Conservation (phyloP, 768 basidiomycete species). For the Tubosaeta brunneosetosa region DNA sequence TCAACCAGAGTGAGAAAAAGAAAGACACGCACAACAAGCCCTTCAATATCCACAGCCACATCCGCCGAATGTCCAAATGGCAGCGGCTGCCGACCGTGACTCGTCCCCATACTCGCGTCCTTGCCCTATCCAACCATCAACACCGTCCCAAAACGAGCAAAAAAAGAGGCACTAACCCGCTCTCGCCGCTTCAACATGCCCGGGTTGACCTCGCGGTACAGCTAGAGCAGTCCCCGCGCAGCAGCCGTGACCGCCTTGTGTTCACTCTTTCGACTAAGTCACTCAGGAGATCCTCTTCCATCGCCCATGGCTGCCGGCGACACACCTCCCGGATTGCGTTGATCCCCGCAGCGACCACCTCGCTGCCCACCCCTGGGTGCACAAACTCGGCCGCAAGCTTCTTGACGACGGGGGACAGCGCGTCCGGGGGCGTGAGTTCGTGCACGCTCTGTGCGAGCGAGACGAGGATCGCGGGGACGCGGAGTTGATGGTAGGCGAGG, state of each 20-base stretch:
- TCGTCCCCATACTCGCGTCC: slow-evolving; percentile 75
- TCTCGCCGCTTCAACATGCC: slow-evolving; percentile 86
- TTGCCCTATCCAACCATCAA: slow-evolving; percentile 60
- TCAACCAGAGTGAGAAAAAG: not conserved
- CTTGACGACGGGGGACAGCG: slow-evolving; percentile 77
- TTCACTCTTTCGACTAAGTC: slow-evolving; percentile 91
- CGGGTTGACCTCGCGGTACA: slow-evolving; percentile 96
- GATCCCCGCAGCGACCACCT: slow-evolving; percentile 94
- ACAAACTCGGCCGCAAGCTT: slow-evolving; percentile 96
- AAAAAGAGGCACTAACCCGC: slow-evolving; percentile 45
- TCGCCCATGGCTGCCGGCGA: slow-evolving; percentile 89
- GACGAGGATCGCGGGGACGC: slow-evolving; percentile 89
- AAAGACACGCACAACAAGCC: slow-evolving; percentile 62
- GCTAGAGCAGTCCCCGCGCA: slow-evolving; percentile 77
- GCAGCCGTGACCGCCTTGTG: slow-evolving; percentile 93
- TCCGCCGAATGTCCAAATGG: slow-evolving; percentile 79
- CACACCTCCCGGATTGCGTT: slow-evolving; percentile 96
- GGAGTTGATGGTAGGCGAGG: slow-evolving; percentile 86
- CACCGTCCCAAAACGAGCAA: not conserved
- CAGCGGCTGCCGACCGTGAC: slow-evolving; percentile 58
- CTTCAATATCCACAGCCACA: slow-evolving; percentile 83
- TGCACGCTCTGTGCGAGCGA: slow-evolving; percentile 93
- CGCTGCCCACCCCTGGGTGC: slow-evolving; percentile 92
- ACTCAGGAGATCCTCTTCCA: slow-evolving; percentile 90
- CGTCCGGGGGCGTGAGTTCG: slow-evolving; percentile 92